Evolutionary conservation across 768 basidiomycete genomes (phyloP), one percentile per base, ranked within the genome.

Genomic region (Lactarius deliciosus): DNA sequence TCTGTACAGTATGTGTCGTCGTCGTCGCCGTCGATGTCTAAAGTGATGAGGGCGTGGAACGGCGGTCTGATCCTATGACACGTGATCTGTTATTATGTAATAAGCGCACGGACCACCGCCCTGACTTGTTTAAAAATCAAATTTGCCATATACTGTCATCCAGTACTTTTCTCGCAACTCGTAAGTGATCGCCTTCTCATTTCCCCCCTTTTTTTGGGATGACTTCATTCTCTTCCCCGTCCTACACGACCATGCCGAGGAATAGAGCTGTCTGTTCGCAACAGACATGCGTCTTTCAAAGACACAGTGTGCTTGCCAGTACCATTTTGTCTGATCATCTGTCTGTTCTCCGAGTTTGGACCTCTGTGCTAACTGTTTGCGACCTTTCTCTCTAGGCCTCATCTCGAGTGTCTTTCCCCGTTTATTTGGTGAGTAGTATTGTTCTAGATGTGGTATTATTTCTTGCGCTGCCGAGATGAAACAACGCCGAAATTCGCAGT

Each of bases 181-280:
- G n/a, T 30, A 16, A 3, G 20, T 36, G 11, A 30, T 43, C 34
- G 1, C 32, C 22, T 22, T 61, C 34, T 65, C 25, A 10, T 32
- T 36, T 32, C 34, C 28, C 25, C n/a, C 32, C 20, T 62, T 53
- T 58, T 32, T 57, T 45, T 58, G 6, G 59, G 87, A 90, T 90
- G 89, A 88, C 84, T 81, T 82, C 81, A 84, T 91, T 91, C 90
- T 91, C 89, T 91, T 91, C 89, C 89, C 89, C 89, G 89, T 88
- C 89, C 78, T 91, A 91, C 74, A 88, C 89, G 90, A 91, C 90
- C 84, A 87, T 91, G 90, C 81, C 86, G 89, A 90, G 89, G 76
- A 81, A 84, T 76, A 90, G 88, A 89, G 87, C 74, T 75, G 86
- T 88, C 81, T 83, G 86, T 89, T 88, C 86, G 86, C 86, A 87